Evolutionary conservation across 495 filamentous ascomycete genomes (phyloP), one percentile per base, ranked within the genome.

Genomic region (Evansstolkia leycettana): DNA sequence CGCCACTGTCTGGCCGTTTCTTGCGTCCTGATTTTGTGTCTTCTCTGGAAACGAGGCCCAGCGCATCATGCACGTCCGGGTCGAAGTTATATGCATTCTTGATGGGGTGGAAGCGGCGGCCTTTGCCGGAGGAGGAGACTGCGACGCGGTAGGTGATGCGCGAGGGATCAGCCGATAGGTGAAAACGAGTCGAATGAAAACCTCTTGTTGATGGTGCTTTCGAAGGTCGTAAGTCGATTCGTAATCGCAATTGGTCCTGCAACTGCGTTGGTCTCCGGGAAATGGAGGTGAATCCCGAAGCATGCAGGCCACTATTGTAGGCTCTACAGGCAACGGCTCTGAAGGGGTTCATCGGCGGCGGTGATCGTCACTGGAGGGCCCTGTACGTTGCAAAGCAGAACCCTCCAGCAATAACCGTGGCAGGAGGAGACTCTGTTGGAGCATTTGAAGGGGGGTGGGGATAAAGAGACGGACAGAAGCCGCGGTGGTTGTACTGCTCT

Each of bases 21-120:
- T 50, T 48, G 14, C 57, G 54, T 9, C 55, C 51, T 7, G 48
- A 48, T 37, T 54, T 52, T 30, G 51, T 45, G 24, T 54, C 54
- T 16, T 60, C 54, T 66, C 76, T 42, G 54, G 63, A 39, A 48
- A 70, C 39, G 5, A 24, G 6, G 62, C 72, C 41, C 52, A 73
- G 43, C 49, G 69, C 41, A 69, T 75, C 40, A 52, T 57, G 47
- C 4, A 42, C 64, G 39, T 70, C 69, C 19, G 79, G 76, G 47
- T 82, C 76, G 65, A 87, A 88, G 50, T 79, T 76, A 58, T 84
- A 87, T 29, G 76, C 57, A 56, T 90, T 76, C 19, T 67, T 69
- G 10, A 68, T 57, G 8, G 82, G 76, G 40, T 87, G 68, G 57
- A 84, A 89, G 17, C 63, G 70, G 31, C 72, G 70, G 41, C 77